Evolutionary conservation across 257 asterid genomes (phyloP).

Genomic region (Ilex aquifolium): DNA sequence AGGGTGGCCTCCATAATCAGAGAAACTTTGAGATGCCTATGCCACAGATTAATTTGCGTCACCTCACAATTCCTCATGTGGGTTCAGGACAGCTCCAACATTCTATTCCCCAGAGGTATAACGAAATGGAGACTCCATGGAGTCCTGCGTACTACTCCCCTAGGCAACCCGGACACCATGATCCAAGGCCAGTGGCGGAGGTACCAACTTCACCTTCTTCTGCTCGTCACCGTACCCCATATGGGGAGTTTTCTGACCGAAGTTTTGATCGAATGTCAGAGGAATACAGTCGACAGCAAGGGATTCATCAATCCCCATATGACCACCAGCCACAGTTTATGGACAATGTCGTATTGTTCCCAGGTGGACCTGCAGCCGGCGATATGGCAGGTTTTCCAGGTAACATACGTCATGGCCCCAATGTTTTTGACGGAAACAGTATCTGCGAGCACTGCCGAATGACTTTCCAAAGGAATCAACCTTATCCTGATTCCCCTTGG

Average conservation of each 20-base stretch:
- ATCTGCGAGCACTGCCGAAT: conserved; percentile 58
- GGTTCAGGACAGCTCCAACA: conserved; percentile 68
- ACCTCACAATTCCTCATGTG: conserved; percentile 65
- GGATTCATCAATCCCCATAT: conserved; percentile 36
- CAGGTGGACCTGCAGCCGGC: conserved; percentile 37
- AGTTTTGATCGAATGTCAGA: conserved; percentile 55
- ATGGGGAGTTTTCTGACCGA: conserved; percentile 53
- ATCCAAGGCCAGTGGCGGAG: conserved; percentile 63
- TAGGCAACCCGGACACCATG: conserved; percentile 55
- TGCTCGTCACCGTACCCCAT: conserved; percentile 47
- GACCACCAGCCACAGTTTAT: conserved; percentile 61
- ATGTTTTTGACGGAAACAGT: conserved; percentile 58
- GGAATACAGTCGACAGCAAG: conserved; percentile 47
- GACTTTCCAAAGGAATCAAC: conserved; percentile 58
- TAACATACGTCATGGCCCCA: conserved; percentile 53
- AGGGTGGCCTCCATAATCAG: conserved; percentile 61
- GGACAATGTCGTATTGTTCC: conserved; percentile 50
- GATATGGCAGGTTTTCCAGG: conserved; percentile 74
- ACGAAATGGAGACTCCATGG: conserved; percentile 95
- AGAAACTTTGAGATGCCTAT: conserved; percentile 73
- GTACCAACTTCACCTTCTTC: conserved; percentile 91
- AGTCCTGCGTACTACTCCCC: conserved; percentile 95
- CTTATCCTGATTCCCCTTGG: conserved; percentile 51
- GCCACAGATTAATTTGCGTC: conserved; percentile 60
- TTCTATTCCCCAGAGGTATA: conserved; percentile 54